phyloP scores from a whole-genome alignment of 2,329 filamentous ascomycete genomes.

The Fusarium hostae region DNA sequence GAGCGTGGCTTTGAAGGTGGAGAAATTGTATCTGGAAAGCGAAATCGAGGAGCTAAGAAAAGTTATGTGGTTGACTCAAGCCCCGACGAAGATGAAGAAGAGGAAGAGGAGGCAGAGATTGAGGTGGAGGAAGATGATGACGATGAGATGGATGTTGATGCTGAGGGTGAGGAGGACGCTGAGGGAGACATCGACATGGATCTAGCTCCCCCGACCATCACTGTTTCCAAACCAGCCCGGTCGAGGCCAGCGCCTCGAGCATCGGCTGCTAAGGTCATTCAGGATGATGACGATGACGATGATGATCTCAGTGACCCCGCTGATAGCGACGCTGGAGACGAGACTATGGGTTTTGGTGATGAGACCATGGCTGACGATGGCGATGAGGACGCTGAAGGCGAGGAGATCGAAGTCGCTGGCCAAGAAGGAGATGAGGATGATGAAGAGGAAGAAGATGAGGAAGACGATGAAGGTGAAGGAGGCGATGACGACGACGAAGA shows the following conservation, averaged over 20 bases:
- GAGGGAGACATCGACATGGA: constrained; percentile 61
- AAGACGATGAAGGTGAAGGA: constrained; percentile 55
- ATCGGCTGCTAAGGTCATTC: constrained; percentile 48
- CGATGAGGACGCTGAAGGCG: constrained; percentile 61
- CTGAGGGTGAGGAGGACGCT: constrained; percentile 58
- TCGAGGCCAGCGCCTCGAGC: constrained; percentile 51
- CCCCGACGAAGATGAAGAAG: constrained; percentile 59
- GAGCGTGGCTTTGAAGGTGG: constrained; percentile 56
- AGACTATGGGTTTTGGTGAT: constrained; percentile 54
- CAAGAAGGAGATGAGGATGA: constrained; percentile 57
- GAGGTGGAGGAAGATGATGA: constrained; percentile 57
- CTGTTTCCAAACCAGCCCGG: constrained; percentile 59
- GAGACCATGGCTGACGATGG: constrained; percentile 59
- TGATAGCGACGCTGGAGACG: constrained; percentile 59
- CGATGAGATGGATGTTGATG: constrained; percentile 55
- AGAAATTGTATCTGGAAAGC: constrained; percentile 62
- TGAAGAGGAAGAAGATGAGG: constrained; percentile 55
- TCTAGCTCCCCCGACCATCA: constrained; percentile 56
- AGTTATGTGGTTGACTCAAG: constrained; percentile 69
- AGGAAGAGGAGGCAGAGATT: constrained; percentile 51
- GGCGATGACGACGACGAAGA: constrained; percentile 58
- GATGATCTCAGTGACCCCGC: constrained; percentile 66
- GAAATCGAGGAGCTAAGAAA: constrained; percentile 67
- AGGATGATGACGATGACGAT: constrained; percentile 60
- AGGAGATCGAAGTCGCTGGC: constrained; percentile 55